Base-by-base conservation (phyloP, 1,284 basidiomycete species). In the Coriolopsis trogii region DNA sequence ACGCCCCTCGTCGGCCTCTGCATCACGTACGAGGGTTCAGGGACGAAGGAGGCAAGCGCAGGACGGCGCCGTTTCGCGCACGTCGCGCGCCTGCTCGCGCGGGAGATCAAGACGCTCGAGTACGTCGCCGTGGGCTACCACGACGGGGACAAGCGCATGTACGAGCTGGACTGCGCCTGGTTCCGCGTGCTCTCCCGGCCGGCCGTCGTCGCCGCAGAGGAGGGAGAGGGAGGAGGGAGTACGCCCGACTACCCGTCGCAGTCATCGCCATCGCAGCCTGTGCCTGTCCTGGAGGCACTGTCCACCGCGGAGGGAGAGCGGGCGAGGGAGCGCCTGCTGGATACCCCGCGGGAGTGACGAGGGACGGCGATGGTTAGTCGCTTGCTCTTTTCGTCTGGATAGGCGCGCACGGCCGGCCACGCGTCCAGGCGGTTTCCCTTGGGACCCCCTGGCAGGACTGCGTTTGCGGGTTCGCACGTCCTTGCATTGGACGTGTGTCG, bases 81-180 rank as follows among this genome's bases (percentile, higher is more conserved):
- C 34, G 39, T 59, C 40, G 61, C 61, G 29, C 56, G 43, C 30
- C 30, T 39, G 46, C 53, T 59, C 21, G 41, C 57, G 23, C 34
- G 30, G 45, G 30, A 30, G n/a, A 50, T 63, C 46, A 30, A 39
- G 31, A 57, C 58, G 28, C 55, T 63, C 10, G 24, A 49, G 40
- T 59, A 57, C 46, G 31, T 60, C 41, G 55, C 52, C 5, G 53
- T 63, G 20, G 56, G 61, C 37, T 24, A 51, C 25, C 54, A 58
- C 36, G 58, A 53, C 41, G 29, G 30, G 41, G 43, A 34, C 29
- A 42, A 28, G 18, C 36, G 30, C 41, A 58, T 51, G 54, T 56
- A 58, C 51, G 40, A 46, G 34, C 29, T 43, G 37, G 40, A 53
- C 24, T 47, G 49, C 29, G 12, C 51, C 41, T 61, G 59, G 59